Evolutionary conservation across 1,139 yeast species (phyloP), one percentile per base, ranked within the genome.

Genomic region (Geotrichum australiense): DNA sequence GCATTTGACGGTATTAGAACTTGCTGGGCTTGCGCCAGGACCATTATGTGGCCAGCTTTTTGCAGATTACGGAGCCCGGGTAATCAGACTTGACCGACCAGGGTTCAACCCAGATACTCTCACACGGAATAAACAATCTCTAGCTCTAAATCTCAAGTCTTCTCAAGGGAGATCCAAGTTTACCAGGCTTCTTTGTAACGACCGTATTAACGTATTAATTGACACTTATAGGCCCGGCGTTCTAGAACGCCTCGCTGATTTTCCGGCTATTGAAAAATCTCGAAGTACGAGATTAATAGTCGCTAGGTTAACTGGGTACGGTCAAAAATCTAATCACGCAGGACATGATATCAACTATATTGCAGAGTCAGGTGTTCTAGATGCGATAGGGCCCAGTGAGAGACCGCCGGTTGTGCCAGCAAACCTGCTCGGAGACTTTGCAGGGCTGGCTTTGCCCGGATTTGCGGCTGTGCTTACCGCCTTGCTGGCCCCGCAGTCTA

Each of bases 51-150:
- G 55, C 19, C 51, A 51, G 24, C 36, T 52, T 32, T 38, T 62
- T 16, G 63, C 66, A 2, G 62, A 61, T 37, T 62, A 58, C 37
- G 66, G 66, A 22, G 66, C 66, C 10, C 54, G 58, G 16, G 65
- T 62, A 4, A 53, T 62, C 12, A 55, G 63, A 33, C 55, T 62
- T 28, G 59, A 53, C 26, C 42, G 54, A 1, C 43, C 47, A 16
- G 28, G 30, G 2, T 12, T 21, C 4, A 43, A 42, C 24, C 35
- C 59, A 3, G 66, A 62, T 47, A 56, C 56, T 16, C 57, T 65
- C 28, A 59, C 61, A 35, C 54, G 61, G 43, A 64, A 63, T 11
- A 62, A 62, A 41, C 59, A 57, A 31, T 58, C 62, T 10, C 51
- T 61, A 25, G 55, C 57, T 11, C 48, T 62, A 19, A 52, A 62